Evolutionary conservation across 164 flowering plant species (phyloP), one percentile per base, ranked within the genome.

Genomic region (Vitis amurensis): DNA sequence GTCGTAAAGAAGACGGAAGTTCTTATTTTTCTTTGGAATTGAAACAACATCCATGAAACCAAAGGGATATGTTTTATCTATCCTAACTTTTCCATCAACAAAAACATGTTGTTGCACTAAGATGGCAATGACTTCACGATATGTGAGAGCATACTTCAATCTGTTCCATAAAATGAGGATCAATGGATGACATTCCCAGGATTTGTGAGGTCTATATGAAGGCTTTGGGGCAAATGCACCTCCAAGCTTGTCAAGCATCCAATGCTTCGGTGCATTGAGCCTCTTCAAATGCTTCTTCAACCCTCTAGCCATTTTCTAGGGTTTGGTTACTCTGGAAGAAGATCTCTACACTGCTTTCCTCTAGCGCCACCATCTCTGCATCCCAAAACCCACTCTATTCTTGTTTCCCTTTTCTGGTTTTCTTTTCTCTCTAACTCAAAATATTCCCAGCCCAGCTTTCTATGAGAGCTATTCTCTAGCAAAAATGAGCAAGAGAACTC

Each of bases 1-100:
- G 75, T 91, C 97, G 76, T 91, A 91, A 11, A 91, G 88, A 13
- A 91, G 91, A n/a, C 92, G 91, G 80, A 89, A 91, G 57, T 88
- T 88, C 78, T 91, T 93, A 72, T 83, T 85, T 10, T 92, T 86
- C 73, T 91, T 91, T 8, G 93, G 93, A 68, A 91, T 91, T 0
- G 97, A 88, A 0, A 91, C 85, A 63, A 89, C 97, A 83, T 91
- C 77, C 78, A 78, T 78, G 75, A 78, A 78, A 48, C 81, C 81
- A 29, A 76, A 53, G 23, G 78, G 81, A 50, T 74, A 78, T 13
- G 78, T 78, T 27, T 78, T 78, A 51, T 78, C 78, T 15, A 73
- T 78, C 73, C 73, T 74, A 50, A 78, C 81, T 37, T 78, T 78
- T 68, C 78, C 81, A 71, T 78, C 81, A 49, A 78, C 81, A 50